Conservation (phyloP, 225 moss, liverwort and hornwort species). For the Neckera pumila region DNA sequence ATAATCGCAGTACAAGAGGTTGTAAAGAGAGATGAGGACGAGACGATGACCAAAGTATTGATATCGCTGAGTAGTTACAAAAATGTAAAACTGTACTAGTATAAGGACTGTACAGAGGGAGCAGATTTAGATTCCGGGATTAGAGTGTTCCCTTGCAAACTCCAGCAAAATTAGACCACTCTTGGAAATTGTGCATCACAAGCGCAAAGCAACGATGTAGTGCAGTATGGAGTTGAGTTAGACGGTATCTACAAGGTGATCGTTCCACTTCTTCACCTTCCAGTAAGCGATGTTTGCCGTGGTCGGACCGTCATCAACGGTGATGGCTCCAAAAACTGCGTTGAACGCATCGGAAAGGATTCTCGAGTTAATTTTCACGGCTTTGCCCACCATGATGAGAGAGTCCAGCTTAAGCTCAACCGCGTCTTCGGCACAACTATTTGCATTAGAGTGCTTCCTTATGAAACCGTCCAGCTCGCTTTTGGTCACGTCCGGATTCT, state of each 20-base stretch:
- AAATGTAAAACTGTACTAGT: not conserved
- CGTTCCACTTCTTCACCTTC: slow-evolving; percentile 24
- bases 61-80: not conserved
- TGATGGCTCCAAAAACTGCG: slow-evolving; percentile 30
- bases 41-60: not conserved
- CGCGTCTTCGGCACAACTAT: slow-evolving; percentile 6
- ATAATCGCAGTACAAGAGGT: not conserved
- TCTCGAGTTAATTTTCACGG: not conserved
- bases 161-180: not conserved
- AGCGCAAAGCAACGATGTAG: not conserved
- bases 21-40: not conserved
- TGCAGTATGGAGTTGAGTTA: not conserved
- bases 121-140: not conserved
- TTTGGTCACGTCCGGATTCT: slow-evolving; percentile 4
- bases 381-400: slow-evolving; percentile 22
- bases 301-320: slow-evolving; percentile 18
- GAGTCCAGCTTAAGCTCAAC: slow-evolving; percentile 5
- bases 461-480: not conserved
- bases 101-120: not conserved
- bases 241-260: not conserved
- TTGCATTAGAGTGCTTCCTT: not conserved
- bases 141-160: not conserved
- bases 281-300: slow-evolving; percentile 20
- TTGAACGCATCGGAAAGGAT: slow-evolving; percentile 21
- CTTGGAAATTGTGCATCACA: not conserved